These are phyloP conservation scores for Platismatia glauca DNA, from an alignment of 495 filamentous ascomycete species.

Conservation along the genomic window DNA sequence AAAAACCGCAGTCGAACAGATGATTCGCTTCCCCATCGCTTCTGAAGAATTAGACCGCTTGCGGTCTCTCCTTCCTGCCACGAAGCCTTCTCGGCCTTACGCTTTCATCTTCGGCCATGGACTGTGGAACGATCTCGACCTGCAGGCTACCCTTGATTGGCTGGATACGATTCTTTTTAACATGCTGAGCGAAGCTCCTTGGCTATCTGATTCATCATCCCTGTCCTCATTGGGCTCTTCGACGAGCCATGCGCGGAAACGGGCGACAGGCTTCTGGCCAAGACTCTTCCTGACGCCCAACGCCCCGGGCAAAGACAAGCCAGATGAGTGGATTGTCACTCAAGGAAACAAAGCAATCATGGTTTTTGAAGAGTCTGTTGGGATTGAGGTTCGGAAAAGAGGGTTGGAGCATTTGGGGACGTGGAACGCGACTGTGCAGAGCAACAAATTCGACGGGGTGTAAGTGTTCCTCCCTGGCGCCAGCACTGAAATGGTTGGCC, in stretches of 20 bases:
- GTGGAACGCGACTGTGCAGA: conserved; percentile 47
- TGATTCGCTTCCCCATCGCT: conserved; percentile 40
- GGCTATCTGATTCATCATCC: conserved; percentile 20
- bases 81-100: conserved; percentile 32
- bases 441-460: conserved; percentile 45
- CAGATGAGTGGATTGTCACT: conserved; percentile 41
- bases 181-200: conserved; percentile 23
- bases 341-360: conserved; percentile 45
- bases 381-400: conserved; percentile 31
- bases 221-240: background rate
- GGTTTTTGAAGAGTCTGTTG: conserved; percentile 40
- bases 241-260: conserved; percentile 7
- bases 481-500: background rate
- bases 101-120: conserved; percentile 45
- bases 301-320: conserved; percentile 44
- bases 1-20: conserved; percentile 37
- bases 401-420: conserved; percentile 44
- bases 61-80: conserved; percentile 29
- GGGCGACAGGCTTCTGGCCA: conserved; percentile 27
- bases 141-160: conserved; percentile 38
- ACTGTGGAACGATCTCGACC: conserved; percentile 43
- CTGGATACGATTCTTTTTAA: conserved; percentile 33
- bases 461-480: conserved; percentile 18
- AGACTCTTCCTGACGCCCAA: conserved; percentile 44
- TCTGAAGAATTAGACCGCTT: conserved; percentile 37